Base-by-base conservation (phyloP, 2,329 filamentous ascomycete genomes). In the Calonectria crousiana region DNA sequence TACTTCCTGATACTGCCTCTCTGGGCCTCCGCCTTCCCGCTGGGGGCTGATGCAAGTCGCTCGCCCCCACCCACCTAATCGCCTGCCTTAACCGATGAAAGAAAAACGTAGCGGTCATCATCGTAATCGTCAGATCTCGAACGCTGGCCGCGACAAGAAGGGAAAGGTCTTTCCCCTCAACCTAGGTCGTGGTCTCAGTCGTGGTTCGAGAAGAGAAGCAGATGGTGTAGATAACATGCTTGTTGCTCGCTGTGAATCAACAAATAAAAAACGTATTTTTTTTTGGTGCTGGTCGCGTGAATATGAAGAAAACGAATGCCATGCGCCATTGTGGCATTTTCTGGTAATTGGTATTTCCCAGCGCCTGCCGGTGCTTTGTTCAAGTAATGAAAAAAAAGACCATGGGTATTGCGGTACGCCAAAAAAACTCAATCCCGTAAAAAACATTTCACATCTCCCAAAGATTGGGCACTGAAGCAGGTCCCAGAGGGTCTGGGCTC, bases 401-500 rank as follows among this genome's bases (percentile, higher is more conserved):
- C 78, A 76, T 79, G 81, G 81, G 81, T 83, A 83, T 83, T 81
- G 75, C 76, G 13, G 76, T 82, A 78, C 81, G 80, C 79, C 79
- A 78, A 75, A 78, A 75, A 23, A 77, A 80, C 68, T 64, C 76
- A 62, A 78, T 74, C 73, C 76, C 71, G 36, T 65, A 72, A 75
- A 69, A 71, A 66, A 65, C 70, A 69, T 81, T 68, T 84, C 77
- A 85, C 74, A 85, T 78, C 65, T 85, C 84, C 84, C 84, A 86
- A 68, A 83, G 81, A 68, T 78, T 81, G 72, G 81, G 78, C 74
- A 84, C 77, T 6, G 83, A 79, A 60, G 79, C 77, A 28, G 83
- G 76, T 13, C 80, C 81, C 20, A 85, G 77, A 23, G 82, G 76
- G 49, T 85, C 84, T n/a, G 83, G 78, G 73, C 78, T 84, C 53